Evolutionary conservation across 768 basidiomycete genomes (phyloP), one percentile per base, ranked within the genome.

Genomic region (Suillus luteus): DNA sequence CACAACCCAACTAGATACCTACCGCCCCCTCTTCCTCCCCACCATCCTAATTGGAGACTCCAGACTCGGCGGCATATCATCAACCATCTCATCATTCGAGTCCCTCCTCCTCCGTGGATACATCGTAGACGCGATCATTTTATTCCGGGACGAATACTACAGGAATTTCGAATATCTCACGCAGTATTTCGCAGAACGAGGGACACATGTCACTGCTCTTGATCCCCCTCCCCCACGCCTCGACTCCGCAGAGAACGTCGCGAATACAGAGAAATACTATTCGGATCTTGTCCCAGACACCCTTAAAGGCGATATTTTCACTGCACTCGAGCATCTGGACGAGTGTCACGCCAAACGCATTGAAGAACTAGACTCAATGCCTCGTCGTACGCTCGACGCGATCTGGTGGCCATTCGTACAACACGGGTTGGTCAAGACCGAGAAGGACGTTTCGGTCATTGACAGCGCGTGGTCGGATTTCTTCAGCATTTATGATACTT

Each of bases 351-450:
- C 71, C 0, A 69, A 73, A n/a, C 83, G 96, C 7, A 74, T 97
- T n/a, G 72, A 81, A 12, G 86, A 91, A 49, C 84, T 99, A 9
- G 83, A 87, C 57, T 83, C 89, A 0, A 93, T 96, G 87, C 86
- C 93, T 3, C 78, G 79, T 11, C 84, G 95, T 43, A 89, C 95
- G 1, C 78, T 92, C 51, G 83, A 94, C 60, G 82, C 82, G 2
- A 81, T 97, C 52, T 99, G 96, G 96, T 99, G 95, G 94, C 96
- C 96, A 0, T 99, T 99, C 72, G 93, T 95, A 1, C 96, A 99
- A 72, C 96, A 99, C 67, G 86, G 85, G 0, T 79, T 87, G 19
- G 80, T 93, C 54, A 83, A 85, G 65, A 79, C 80, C 57, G 85
- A 88, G 60, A 74, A 85, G 48, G 89, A 95, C 68, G 89, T 98